Evolutionary conservation across 345 rosid species (phyloP), one percentile per base, ranked within the genome.

Genomic region (Hibiscus tridactylites): DNA sequence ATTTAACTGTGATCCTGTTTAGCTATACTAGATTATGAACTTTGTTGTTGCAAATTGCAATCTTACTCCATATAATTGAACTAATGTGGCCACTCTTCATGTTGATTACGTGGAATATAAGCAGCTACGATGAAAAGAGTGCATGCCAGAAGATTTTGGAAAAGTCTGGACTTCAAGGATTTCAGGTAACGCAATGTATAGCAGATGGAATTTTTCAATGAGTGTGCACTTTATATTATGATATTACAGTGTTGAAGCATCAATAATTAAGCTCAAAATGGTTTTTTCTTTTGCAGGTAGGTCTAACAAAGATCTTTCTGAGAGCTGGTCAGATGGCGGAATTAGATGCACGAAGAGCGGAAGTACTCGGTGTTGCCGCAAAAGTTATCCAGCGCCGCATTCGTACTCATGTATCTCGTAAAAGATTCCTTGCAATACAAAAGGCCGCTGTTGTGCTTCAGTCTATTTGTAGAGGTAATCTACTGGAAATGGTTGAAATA

Each of bases 261-360:
- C 42, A 62, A 49, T 28, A 39, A 46, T 74, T 61, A 70, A 54
- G 26, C 71, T 66, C 72, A 60, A 74, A 62, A 54, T 57, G 75
- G 71, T 46, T 39, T 53, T 54, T 7, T 13, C 24, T 53, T 53
- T 67, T 85, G 81, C 88, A 91, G 97, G 82, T 95, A 77, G 99
- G 99, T 70, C 89, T 88, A 84, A 95, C 97, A 56, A 95, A 95
- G 87, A 87, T 95, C 46, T 95, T 95, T 79, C 80, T 95, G 72
- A 85, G 99, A 80, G 99, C 97, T 9, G 99, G 99, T 75, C 99
- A 95, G 84, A 95, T 95, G 99, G 97, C 99, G 66, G 99, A 95
- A 81, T 80, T 95, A 59, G 99, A 95, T 75, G 91, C 97, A 62
- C 77, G 88, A 68, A 90, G 99, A 72, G 78, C 97, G 37, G 91